These are phyloP conservation scores for Scheffersomyces segobiensis DNA, from an alignment of 1,139 yeast species.

Conservation along the genomic window DNA sequence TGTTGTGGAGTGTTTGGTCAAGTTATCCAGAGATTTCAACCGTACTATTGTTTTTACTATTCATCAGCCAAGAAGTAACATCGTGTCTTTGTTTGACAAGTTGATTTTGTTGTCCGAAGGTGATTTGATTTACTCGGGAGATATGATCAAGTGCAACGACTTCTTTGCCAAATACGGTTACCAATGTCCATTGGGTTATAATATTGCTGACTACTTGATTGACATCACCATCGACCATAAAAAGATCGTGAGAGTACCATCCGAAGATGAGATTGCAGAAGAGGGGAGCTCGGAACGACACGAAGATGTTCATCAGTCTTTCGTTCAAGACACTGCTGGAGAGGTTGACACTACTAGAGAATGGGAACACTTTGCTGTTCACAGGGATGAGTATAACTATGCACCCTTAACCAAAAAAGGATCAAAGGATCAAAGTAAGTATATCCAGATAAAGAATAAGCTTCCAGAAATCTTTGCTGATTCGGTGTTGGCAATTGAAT, in stretches of 20 bases:
- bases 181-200: constrained; percentile 84
- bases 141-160: constrained; percentile 65
- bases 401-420: constrained; percentile 15
- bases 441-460: constrained; percentile 32
- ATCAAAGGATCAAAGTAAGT: constrained; percentile 28
- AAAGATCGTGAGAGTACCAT: constrained; percentile 25
- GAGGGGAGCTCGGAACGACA: constrained; percentile 22
- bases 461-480: constrained; percentile 46
- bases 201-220: constrained; percentile 88
- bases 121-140: constrained; percentile 83
- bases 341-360: constrained; percentile 68
- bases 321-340: constrained; percentile 27
- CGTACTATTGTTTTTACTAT: constrained; percentile 91
- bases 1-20: constrained; percentile 81
- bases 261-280: constrained; percentile 21
- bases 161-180: constrained; percentile 78
- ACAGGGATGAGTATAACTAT: constrained; percentile 63
- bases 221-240: constrained; percentile 78
- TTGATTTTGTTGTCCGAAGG: constrained; percentile 82
- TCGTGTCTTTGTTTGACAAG: constrained; percentile 86
- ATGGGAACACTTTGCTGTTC: constrained; percentile 90
- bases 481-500: constrained; percentile 50
- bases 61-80: constrained; percentile 97
- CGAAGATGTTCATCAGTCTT: constrained; percentile 41
- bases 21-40: constrained; percentile 74